Percentiles rank a stretch among this genome's conserved stretches.
Conservation (phyloP, 1,139 yeast species). For the Zygosaccharomyces pseudobailii region DNA sequence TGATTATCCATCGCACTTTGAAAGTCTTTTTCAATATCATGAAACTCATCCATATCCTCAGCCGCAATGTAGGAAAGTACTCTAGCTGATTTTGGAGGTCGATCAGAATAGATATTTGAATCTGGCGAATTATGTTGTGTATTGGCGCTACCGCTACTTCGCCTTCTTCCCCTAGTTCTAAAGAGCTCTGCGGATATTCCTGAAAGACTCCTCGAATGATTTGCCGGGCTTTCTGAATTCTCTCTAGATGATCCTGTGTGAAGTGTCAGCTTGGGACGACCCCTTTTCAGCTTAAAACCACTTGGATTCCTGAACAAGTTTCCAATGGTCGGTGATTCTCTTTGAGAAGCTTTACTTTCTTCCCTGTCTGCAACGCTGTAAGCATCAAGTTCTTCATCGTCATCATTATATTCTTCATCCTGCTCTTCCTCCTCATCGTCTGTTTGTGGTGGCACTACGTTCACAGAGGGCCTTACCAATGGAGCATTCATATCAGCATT, state of each 20-base stretch:
- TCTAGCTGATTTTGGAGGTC: constrained; percentile 25
- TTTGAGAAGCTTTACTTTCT: constrained; percentile 8
- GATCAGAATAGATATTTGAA: constrained; percentile 13
- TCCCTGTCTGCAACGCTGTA: constrained; percentile 6
- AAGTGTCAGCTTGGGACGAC: constrained; percentile 17
- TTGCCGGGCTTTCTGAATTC: constrained; percentile 2
- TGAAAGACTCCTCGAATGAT: constrained; percentile 8
- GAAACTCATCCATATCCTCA: constrained; percentile 33
- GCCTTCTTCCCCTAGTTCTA: constrained; percentile 16
- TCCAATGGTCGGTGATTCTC: constrained; percentile 16
- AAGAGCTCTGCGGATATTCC: constrained; percentile 4
- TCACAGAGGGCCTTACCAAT: constrained; percentile 8
- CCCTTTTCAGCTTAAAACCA: constrained; percentile 3
- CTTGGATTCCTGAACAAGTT: constrained; percentile 13
- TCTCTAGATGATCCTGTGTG: constrained; percentile 16
- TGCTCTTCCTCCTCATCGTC: constrained; percentile 2
- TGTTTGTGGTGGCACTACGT: constrained; percentile 11
- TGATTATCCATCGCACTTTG: constrained; percentile 24
- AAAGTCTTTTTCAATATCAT: constrained; percentile 31
- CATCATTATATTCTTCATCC: constrained; percentile 5
- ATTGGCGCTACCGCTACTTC: constrained; percentile 13
- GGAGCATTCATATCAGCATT: constrained; percentile 3
- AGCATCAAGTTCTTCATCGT: neutral
- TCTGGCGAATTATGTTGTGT: constrained; percentile 10
- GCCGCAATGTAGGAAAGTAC: constrained; percentile 28